phyloP scores from a whole-genome alignment of 306 rosid species.

The Quercus cerris region DNA sequence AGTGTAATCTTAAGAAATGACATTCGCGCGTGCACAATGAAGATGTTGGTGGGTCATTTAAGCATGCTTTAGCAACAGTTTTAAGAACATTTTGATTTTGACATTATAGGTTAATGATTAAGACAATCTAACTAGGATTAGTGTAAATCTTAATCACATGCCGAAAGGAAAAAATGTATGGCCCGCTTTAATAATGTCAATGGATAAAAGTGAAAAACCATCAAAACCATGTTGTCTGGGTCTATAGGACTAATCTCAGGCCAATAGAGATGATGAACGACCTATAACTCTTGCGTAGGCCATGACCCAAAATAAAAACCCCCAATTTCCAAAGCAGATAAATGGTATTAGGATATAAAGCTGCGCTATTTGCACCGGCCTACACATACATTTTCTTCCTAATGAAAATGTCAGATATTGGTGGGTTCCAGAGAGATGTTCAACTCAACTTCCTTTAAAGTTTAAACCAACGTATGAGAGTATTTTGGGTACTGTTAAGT shows the following conservation, averaged over 20 bases:
- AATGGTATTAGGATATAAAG: conserved; percentile 12
- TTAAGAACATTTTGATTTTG: conserved; percentile 47
- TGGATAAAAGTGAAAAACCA: background rate
- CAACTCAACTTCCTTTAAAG: background rate
- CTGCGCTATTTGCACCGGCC: conserved; percentile 41
- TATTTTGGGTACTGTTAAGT: too few species aligned
- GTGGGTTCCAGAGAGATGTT: background rate
- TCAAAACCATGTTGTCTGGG: conserved; percentile 12
- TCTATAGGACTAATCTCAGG: conserved; percentile 12
- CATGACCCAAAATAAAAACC: conserved; percentile 21
- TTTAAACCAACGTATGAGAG: background rate
- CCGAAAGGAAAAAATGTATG: conserved; percentile 36
- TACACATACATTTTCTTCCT: conserved; percentile 19
- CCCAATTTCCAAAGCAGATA: conserved; percentile 8
- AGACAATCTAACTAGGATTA: conserved; percentile 31
- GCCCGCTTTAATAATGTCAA: conserved; percentile 11
- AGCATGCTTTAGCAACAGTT: conserved; percentile 57
- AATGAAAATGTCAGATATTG: background rate
- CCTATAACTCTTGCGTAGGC: conserved; percentile 33
- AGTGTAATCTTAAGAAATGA: conserved; percentile 54
- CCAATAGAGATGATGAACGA: conserved; percentile 23
- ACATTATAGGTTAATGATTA: conserved; percentile 50
- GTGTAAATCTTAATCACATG: conserved; percentile 32
- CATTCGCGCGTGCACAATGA: conserved; percentile 65
- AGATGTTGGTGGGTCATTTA: conserved; percentile 49